phyloP scores from a whole-genome alignment of 148 eudicot genomes.

The Oxyria digyna region DNA sequence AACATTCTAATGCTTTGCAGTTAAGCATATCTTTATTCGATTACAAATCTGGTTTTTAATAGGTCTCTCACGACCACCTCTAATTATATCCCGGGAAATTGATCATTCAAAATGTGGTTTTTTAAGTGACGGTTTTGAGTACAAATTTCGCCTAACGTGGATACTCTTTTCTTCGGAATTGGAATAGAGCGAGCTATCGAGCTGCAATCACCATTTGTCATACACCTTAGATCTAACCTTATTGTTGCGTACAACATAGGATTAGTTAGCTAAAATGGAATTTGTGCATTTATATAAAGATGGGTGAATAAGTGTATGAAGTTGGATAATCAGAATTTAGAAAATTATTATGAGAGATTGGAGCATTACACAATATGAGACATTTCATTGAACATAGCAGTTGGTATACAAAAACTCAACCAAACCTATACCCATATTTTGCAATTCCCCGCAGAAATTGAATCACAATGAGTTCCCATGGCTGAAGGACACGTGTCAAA shows the following conservation, averaged over 20 bases:
- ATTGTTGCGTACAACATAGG: neutral
- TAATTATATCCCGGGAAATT: too few species aligned
- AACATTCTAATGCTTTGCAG: too few species aligned
- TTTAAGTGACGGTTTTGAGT: too few species aligned
- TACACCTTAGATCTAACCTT: neutral
- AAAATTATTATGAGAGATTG: neutral
- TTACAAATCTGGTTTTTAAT: too few species aligned
- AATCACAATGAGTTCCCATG: neutral
- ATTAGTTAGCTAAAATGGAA: neutral
- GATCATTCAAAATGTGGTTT: too few species aligned
- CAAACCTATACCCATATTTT: neutral
- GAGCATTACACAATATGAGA: neutral
- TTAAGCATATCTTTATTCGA: too few species aligned
- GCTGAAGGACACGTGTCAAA: constrained; percentile 4
- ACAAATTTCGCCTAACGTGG: too few species aligned
- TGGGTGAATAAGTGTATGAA: neutral
- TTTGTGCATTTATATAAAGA: neutral
- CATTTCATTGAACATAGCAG: neutral
- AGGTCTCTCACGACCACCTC: too few species aligned
- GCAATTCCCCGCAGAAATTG: neutral
- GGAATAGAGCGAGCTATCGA: too few species aligned
- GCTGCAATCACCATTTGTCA: too few species aligned
- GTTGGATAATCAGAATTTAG: neutral
- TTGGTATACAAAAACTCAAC: constrained; percentile 3
- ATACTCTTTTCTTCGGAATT: too few species aligned